Evolutionary conservation across 345 rosid genomes (phyloP).

Genomic region (Physaria fendleri): DNA sequence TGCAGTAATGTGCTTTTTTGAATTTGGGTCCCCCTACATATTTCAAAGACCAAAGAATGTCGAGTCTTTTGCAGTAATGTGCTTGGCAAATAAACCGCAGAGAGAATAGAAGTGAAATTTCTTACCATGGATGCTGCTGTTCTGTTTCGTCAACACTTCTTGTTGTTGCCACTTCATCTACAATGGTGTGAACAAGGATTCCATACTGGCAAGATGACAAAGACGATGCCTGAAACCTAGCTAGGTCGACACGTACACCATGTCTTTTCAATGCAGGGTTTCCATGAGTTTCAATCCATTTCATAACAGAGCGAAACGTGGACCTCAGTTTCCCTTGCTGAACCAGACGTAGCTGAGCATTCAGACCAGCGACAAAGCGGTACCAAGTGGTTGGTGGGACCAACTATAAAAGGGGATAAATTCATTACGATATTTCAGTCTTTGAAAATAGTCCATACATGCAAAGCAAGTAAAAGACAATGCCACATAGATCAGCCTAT

Average conservation of each 20-base stretch:
- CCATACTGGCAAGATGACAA: slow-evolving; percentile 81
- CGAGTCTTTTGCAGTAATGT: neutral
- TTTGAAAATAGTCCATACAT: neutral
- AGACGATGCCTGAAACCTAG: slow-evolving; percentile 77
- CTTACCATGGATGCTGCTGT: slow-evolving; percentile 43
- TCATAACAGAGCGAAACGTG: slow-evolving; percentile 56
- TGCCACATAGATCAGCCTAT: neutral
- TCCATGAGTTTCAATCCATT: slow-evolving; percentile 95
- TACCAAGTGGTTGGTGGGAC: slow-evolving; percentile 91
- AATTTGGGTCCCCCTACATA: no score
- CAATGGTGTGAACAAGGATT: slow-evolving; percentile 43
- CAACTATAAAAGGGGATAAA: slow-evolving; percentile 38
- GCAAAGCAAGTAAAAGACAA: neutral
- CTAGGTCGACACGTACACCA: slow-evolving; percentile 61
- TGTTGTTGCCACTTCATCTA: slow-evolving; percentile 25
- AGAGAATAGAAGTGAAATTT: neutral
- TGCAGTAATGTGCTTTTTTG: neutral
- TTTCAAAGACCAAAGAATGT: slow-evolving; percentile 34
- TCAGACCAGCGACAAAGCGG: slow-evolving; percentile 87
- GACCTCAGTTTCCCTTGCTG: slow-evolving; percentile 56
- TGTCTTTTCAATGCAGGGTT: slow-evolving; percentile 64
- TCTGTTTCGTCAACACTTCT: slow-evolving; percentile 37
- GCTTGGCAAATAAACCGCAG: neutral
- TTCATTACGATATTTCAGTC: neutral
- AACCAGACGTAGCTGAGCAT: slow-evolving; percentile 83